Conservation (phyloP, 2,329 filamentous ascomycete genomes). For the Huntiella savannae region DNA sequence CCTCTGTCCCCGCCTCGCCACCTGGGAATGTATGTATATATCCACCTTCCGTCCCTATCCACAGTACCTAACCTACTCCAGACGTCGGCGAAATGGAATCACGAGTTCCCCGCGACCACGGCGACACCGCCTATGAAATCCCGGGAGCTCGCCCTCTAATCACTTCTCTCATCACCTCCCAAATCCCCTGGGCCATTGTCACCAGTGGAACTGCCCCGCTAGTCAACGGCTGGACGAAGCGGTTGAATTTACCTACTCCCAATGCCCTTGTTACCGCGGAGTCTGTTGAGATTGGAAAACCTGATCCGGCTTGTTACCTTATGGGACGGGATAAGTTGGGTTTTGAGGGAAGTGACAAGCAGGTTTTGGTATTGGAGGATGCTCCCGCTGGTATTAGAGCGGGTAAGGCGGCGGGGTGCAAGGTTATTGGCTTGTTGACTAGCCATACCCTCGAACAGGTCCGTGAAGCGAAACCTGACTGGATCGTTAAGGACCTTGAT, state of each 20-base stretch:
- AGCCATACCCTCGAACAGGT: constrained; percentile 62
- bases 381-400: constrained; percentile 68
- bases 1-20: constrained; percentile 69
- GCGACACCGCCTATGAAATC: constrained; percentile 63
- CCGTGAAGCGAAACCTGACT: constrained; percentile 61
- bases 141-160: constrained; percentile 62
- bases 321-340: constrained; percentile 46
- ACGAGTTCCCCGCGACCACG: constrained; percentile 56
- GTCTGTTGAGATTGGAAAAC: constrained; percentile 57
- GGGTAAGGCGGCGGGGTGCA: constrained; percentile 72
- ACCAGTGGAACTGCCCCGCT: constrained; percentile 52
- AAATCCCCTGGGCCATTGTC: constrained; percentile 71
- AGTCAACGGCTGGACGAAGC: constrained; percentile 52
- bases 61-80: constrained; percentile 18
- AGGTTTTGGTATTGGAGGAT: constrained; percentile 68
- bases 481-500: constrained; percentile 62
- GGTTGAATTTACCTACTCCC: constrained; percentile 45
- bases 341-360: constrained; percentile 26
- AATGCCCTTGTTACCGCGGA: constrained; percentile 54
- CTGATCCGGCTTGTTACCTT: constrained; percentile 55
- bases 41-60: background rate
- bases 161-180: constrained; percentile 38
- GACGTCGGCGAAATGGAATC: constrained; percentile 67
- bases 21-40: constrained; percentile 63
- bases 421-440: constrained; percentile 66